Evolutionary conservation across 805 yeast genomes (phyloP), one percentile per base, ranked within the genome.

Genomic region (Limtongia smithiae): DNA sequence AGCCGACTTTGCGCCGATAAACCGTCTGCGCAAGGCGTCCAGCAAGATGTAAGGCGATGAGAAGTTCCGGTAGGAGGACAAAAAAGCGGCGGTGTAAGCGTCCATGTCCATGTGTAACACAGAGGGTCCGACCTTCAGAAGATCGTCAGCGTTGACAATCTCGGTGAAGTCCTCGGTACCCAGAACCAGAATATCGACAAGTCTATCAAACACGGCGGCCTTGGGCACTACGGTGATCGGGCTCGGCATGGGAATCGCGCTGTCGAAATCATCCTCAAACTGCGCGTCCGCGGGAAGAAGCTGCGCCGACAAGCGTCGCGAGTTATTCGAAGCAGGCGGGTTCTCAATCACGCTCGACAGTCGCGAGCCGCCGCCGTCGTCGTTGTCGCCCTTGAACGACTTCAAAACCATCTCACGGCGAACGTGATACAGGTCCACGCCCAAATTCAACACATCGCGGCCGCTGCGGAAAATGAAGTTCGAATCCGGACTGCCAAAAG

Each of bases 101-200:
- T 79, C 81, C 64, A 79, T 78, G 62, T 84, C 83, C 78, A 83
- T 79, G 41, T 75, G 73, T 51, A 82, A 66, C 43, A 71, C 36
- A 11, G 27, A 41, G 12, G 40, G 27, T 27, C 44, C 49, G 20
- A 57, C n/a, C 17, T 31, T 21, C 2, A 32, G 33, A 27, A 42
- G n/a, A 18, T 63, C 67, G 4, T 46, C 59, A 4, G 39, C 17
- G n/a, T 46, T 31, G 7, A 61, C 54, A 35, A 62, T 64, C 3
- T 68, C 60, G 1, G 71, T 71, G 62, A 79, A 88, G 47, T 77
- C 80, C 58, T 76, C 77, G 34, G 77, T 82, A 18, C 85, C 91
- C 64, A 78, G 73, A 4, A 91, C 88, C 44, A 91, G 68, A 20
- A 90, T 74, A 65, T 91, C 97, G 46, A 89, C 74, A 59, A 91